Evolutionary conservation across 352 stramenopile genomes (phyloP), one percentile per base, ranked within the genome.

Genomic region (Globisporangium cystogenes): DNA sequence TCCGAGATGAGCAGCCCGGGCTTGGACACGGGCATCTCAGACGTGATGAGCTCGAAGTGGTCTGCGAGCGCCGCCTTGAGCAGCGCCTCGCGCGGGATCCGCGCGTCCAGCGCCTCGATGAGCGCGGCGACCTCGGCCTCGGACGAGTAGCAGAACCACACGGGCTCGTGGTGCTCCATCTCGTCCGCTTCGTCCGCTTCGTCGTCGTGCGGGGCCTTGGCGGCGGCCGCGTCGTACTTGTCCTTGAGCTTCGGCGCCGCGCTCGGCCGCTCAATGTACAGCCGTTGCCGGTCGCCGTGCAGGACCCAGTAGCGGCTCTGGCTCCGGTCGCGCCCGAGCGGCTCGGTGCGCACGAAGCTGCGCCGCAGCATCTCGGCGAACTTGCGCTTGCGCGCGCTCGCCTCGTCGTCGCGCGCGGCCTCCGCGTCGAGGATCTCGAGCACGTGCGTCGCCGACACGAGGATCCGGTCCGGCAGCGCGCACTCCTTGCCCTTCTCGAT

Each of bases 401-500:
- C 74, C 53, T 92, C 78, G 48, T 89, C 69, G 52, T 95, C 82
- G 1, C 84, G 71, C 53, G 53, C 27, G 7, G 65, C 65, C 53
- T 95, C 85, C 1, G 77, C 73, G 29, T 93, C 76, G 12, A 92
- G 45, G 44, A 91, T 78, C 44, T 95, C 82, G 18, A 91, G 55
- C 24, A 93, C 78, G 24, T 95, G 82, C 0, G 70, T 70, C 3
- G 79, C 77, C 8, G 80, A 90, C 1, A 93, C 72, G 37, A 93
- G 67, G 29, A 91, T 81, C 3, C 68, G 65, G 5, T 76, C 74
- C 0, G 68, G 72, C 14, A 93, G 60, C 3, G 69, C 71, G 40
- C 76, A 90, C 53, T 93, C 82, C 41, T 76, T 82, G 36, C 67
- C 82, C 36, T 87, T 91, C 15, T 90, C 80, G 41, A 93, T 86